A percentile compares a stretch with the other conserved stretches of the same genome.
phyloP scores from a whole-genome alignment of 257 asterid genomes.

The Rauvolfia tetraphylla region DNA sequence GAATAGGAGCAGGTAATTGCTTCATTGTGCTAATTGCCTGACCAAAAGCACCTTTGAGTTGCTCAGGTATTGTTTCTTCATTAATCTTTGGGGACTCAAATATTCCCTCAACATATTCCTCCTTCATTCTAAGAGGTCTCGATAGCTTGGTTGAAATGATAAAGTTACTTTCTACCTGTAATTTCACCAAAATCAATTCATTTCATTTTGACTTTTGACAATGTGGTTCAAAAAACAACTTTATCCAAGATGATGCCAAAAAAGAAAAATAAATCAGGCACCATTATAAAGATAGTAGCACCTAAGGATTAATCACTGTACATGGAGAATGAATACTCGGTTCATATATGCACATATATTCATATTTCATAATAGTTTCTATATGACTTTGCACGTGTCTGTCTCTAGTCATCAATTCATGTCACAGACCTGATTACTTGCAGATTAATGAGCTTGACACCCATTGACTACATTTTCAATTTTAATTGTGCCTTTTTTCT shows the following conservation, averaged over 20 bases:
- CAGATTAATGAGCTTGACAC: not conserved
- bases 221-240: not conserved
- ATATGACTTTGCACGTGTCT: not conserved
- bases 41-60: slow-evolving; percentile 62
- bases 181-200: slow-evolving; percentile 22
- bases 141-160: slow-evolving; percentile 54
- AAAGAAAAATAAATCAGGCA: not conserved
- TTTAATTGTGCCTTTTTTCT: not conserved
- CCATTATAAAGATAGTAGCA: not conserved
- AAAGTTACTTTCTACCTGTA: slow-evolving; percentile 80
- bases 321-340: not conserved
- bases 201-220: not conserved
- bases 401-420: not conserved
- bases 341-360: too few species aligned
- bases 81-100: slow-evolving; percentile 73
- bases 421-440: not conserved
- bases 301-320: not conserved
- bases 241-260: not conserved
- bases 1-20: slow-evolving; percentile 70
- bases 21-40: slow-evolving; percentile 66
- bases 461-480: not conserved
- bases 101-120: slow-evolving; percentile 79
- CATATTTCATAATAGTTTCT: not conserved
- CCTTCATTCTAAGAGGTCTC: slow-evolving; percentile 93
- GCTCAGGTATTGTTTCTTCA: slow-evolving; percentile 73